These are phyloP conservation scores for Pezicula radicicola DNA, from an alignment of 2,329 filamentous ascomycete species.

Conservation along the genomic window DNA sequence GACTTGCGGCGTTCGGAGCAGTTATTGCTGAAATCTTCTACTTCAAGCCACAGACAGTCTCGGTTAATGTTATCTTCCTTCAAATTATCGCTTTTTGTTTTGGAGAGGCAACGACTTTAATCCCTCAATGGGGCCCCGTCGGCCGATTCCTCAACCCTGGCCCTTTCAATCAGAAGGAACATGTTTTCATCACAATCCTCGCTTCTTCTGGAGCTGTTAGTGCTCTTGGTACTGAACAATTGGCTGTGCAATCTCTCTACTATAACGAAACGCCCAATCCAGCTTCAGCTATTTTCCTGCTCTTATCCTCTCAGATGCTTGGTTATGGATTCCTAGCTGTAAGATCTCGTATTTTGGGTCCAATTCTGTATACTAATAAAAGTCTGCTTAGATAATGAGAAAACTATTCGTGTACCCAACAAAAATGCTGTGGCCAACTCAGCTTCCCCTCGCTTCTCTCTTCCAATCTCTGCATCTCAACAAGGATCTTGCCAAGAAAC, in stretches of 20 bases:
- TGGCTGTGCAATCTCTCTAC: conserved; percentile 42
- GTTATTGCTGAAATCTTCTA: conserved; percentile 39
- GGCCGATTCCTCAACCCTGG: conserved; percentile 36
- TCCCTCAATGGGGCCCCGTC: conserved; percentile 32
- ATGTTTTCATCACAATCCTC: conserved; percentile 38
- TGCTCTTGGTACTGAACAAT: conserved; percentile 35
- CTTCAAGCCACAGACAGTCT: conserved; percentile 42
- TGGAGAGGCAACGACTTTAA: conserved; percentile 13
- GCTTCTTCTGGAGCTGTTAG: conserved; percentile 32
- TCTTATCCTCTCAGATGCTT: conserved; percentile 42
- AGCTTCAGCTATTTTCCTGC: conserved; percentile 39
- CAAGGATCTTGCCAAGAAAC: conserved; percentile 33
- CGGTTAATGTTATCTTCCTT: conserved; percentile 38
- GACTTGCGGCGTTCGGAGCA: conserved; percentile 29
- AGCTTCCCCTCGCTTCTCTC: conserved; percentile 32
- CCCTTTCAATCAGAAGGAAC: conserved; percentile 33
- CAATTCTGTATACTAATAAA: no score
- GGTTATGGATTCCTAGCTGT: conserved; percentile 46
- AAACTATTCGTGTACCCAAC: conserved; percentile 39
- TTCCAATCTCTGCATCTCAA: conserved; percentile 36
- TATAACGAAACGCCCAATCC: conserved; percentile 32
- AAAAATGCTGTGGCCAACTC: conserved; percentile 27
- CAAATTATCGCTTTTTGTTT: conserved; percentile 1
- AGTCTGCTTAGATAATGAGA: conserved; percentile 25
- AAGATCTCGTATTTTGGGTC: no score